Conservation (phyloP, 2,329 filamentous ascomycete genomes). For the Gnomoniopsis smithogilvyi region DNA sequence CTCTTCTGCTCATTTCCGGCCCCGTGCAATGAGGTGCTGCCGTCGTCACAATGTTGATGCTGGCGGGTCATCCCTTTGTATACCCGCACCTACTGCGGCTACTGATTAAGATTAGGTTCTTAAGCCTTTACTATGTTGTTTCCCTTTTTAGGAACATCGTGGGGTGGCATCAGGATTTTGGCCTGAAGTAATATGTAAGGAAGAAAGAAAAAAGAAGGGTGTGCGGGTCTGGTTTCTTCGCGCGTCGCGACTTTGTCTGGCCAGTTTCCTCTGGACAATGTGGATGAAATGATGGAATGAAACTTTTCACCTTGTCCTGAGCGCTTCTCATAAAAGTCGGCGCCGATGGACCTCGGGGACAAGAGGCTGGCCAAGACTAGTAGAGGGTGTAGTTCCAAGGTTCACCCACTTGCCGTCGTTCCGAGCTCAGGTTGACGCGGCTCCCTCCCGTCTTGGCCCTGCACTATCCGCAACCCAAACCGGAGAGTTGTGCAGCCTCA, state of each 20-base stretch:
- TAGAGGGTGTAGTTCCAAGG: neutral
- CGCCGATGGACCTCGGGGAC: neutral
- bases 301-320: too few relatives aligned
- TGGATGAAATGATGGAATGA: neutral
- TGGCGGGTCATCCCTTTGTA: conserved; percentile 5
- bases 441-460: neutral
- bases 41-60: conserved; percentile 9
- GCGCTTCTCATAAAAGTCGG: too few relatives aligned
- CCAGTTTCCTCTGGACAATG: neutral
- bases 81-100: neutral
- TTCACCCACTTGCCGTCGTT: neutral
- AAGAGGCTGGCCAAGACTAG: neutral
- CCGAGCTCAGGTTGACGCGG: neutral
- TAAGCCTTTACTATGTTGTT: conserved; percentile 7
- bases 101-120: conserved; percentile 10
- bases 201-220: neutral
- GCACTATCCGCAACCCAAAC: neutral
- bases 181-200: neutral
- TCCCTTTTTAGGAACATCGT: conserved; percentile 3
- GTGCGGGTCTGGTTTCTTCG: neutral
- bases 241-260: neutral
- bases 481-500: neutral
- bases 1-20: neutral
- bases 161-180: neutral
- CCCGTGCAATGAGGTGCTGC: neutral